Base-by-base conservation (phyloP, 208 protist species). In the Leptomonas seymouri region DNA sequence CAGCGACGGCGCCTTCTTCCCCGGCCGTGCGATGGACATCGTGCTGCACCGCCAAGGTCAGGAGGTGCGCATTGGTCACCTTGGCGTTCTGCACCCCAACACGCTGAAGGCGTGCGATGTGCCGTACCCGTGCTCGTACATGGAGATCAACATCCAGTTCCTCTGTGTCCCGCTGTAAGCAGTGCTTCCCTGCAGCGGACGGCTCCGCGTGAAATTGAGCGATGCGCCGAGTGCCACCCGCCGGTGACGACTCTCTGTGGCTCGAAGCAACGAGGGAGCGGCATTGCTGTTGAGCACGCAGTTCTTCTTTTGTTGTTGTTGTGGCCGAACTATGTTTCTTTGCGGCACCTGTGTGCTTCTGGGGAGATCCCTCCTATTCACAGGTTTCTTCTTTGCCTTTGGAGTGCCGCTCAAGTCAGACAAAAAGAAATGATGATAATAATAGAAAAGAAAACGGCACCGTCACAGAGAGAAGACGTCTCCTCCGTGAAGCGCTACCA, bases 51-150 rank as follows among this genome's bases (percentile, higher is more conserved):
- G 85, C 36, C 64, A 81, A 27, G 82, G 76, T 21, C 46, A 93
- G 64, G 65, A 78, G 46, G 63, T 88, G 25, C 46, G 65, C 23
- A 89, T 97, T 57, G 93, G 93, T 27, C 66, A 72, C 42, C 83
- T 97, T 56, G 93, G 93, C 44, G 90, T 97, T 14, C 76, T 97
- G 6, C 91, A 97, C 71, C 93, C 93, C 8, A 87, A 93, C 73
- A 95, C 98, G 41, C 82, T 98, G 27, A 95, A 94, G 74, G 85
- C 87, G 41, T 99, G 97, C 60, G 95, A 97, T 27, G 91, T 98
- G 50, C 63, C 87, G 1, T 94, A 87, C 70, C 96, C 97, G 41
- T 97, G 90, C 76, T 97, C 96, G 1, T 93, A 88, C 72, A 83
- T 98, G 63, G 97, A 99, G 83, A 48, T 99, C 25, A 96, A 96